Evolutionary conservation across 371 early-diverging fungal genomes (phyloP).

Genomic region (Apophysomyces ossiformis): DNA sequence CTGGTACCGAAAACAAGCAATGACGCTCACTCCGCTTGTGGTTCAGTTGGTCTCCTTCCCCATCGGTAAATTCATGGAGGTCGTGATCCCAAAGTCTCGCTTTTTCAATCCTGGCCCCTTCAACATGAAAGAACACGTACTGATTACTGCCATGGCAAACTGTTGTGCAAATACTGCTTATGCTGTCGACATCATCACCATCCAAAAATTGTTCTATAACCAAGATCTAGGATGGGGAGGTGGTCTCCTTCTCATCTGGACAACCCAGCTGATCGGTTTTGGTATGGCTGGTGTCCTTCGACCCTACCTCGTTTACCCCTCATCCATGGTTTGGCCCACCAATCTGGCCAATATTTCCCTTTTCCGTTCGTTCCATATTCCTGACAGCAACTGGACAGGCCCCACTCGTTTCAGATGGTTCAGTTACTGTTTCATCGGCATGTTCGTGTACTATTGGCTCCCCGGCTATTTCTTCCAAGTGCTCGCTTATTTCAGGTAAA

Average conservation of each 20-base stretch:
- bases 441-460: conserved; percentile 77
- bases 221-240: conserved; percentile 66
- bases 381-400: conserved; percentile 44
- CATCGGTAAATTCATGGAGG: conserved; percentile 66
- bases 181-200: conserved; percentile 76
- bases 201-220: conserved; percentile 67
- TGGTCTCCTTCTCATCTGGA: conserved; percentile 62
- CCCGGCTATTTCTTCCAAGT: conserved; percentile 79
- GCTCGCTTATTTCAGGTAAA: conserved; percentile 67
- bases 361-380: conserved; percentile 73
- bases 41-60: conserved; percentile 69
- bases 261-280: conserved; percentile 79
- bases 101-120: conserved; percentile 86
- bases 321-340: conserved; percentile 87
- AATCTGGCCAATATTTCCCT: conserved; percentile 75
- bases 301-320: conserved; percentile 79
- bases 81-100: conserved; percentile 53
- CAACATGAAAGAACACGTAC: conserved; percentile 86
- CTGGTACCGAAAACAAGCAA: conserved; percentile 68
- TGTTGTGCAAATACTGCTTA: conserved; percentile 64
- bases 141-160: conserved; percentile 72
- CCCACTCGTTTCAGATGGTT: conserved; percentile 68
- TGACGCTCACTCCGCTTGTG: conserved; percentile 52
- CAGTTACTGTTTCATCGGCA: conserved; percentile 56
- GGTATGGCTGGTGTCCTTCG: conserved; percentile 84